A percentile compares a stretch with the other conserved stretches of the same genome.
These are phyloP conservation scores for Geranium incanum DNA, from an alignment of 441 rosid genomes.

Conservation along the genomic window DNA sequence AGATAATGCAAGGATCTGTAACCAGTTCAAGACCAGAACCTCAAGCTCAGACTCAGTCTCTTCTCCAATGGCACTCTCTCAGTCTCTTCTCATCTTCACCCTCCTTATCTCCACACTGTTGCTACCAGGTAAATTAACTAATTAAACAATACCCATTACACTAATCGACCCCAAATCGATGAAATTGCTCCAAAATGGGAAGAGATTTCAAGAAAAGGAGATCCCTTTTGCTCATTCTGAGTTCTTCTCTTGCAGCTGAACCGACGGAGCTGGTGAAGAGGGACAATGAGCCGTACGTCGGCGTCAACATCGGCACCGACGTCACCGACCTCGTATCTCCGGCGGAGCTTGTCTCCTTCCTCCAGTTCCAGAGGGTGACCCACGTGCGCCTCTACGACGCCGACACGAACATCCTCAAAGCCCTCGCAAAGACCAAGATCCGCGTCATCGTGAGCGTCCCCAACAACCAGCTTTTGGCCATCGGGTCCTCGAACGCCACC, in stretches of 20 bases:
- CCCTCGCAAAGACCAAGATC: slow-evolving; percentile 81
- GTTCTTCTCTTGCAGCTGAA: slow-evolving; percentile 29
- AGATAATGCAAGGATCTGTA: slow-evolving; percentile 70
- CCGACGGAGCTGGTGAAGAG: slow-evolving; percentile 16
- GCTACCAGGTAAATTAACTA: slow-evolving; percentile 31
- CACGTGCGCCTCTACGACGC: slow-evolving; percentile 80
- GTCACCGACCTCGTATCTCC: slow-evolving; percentile 48
- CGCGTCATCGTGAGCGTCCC: slow-evolving; percentile 82
- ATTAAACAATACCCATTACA: slow-evolving; percentile 8
- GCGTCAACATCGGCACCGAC: slow-evolving; percentile 80
- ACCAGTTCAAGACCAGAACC: slow-evolving; percentile 38
- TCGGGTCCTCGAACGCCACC: slow-evolving; percentile 77
- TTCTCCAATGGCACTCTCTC: slow-evolving; percentile 56
- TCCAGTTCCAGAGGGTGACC: slow-evolving; percentile 64
- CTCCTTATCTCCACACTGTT: slow-evolving; percentile 22
- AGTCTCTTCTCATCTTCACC: slow-evolving; percentile 23
- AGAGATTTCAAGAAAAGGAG: background rate
- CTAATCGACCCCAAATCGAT: too few species aligned
- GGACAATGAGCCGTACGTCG: slow-evolving; percentile 68
- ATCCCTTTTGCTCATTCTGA: slow-evolving; percentile 9
- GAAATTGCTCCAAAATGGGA: background rate
- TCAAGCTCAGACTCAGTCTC: slow-evolving; percentile 37
- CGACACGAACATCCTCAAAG: slow-evolving; percentile 62
- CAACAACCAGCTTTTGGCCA: slow-evolving; percentile 87
- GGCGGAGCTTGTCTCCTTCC: slow-evolving; percentile 49